A percentile compares a stretch with the other conserved stretches of the same genome.
phyloP scores from a whole-genome alignment of 306 rosid genomes.

The Ammopiptanthus mongolicus region DNA sequence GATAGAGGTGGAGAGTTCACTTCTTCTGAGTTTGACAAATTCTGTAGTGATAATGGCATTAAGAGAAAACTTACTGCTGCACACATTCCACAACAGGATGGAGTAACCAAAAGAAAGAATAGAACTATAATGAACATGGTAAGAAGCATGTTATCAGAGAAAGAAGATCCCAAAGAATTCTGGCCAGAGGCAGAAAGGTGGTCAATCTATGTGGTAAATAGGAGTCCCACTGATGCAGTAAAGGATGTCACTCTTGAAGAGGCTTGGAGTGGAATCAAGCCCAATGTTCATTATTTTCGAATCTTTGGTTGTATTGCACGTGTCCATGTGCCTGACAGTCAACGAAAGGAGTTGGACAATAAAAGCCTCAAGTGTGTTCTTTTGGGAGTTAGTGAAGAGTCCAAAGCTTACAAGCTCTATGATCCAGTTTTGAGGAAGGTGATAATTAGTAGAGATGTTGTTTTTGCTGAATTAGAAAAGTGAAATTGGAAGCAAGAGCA shows the following conservation, averaged over 20 bases:
- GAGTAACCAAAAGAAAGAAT: neutral
- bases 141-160: neutral
- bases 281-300: neutral
- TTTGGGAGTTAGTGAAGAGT: neutral
- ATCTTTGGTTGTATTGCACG: neutral
- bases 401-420: neutral
- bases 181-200: neutral
- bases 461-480: too few relatives aligned
- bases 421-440: too few relatives aligned
- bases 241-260: too few relatives aligned
- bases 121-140: neutral
- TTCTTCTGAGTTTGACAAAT: neutral
- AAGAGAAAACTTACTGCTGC: neutral
- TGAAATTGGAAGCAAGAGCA: too few relatives aligned
- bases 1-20: neutral
- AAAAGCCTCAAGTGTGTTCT: neutral
- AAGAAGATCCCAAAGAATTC: neutral
- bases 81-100: neutral
- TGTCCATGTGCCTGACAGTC: neutral
- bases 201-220: neutral
- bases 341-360: neutral
- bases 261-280: neutral
- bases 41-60: neutral
- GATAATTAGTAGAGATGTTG: too few relatives aligned
- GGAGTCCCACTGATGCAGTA: too few relatives aligned